These are phyloP conservation scores for Capsicum pubescens DNA, from an alignment of 257 asterid genomes.

Conservation along the genomic window DNA sequence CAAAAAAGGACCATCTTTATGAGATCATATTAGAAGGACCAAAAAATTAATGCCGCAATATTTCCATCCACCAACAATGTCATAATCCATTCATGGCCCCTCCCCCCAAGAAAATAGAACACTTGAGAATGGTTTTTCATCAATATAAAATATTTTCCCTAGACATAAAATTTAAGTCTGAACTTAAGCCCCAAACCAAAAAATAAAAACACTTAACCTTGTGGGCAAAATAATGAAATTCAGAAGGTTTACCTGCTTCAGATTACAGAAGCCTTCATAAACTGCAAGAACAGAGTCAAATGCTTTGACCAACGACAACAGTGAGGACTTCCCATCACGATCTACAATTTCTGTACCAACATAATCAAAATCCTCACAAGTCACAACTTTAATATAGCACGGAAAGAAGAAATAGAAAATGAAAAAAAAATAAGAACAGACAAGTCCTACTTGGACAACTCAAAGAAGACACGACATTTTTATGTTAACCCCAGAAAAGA, in stretches of 20 bases:
- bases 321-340: constrained; percentile 85
- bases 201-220: neutral
- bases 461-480: neutral
- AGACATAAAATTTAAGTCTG: neutral
- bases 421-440: neutral
- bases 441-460: neutral
- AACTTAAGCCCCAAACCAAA: too few species aligned
- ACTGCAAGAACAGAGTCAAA: constrained; percentile 93
- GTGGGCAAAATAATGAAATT: neutral
- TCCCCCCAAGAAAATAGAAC: neutral
- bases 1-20: neutral
- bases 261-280: constrained; percentile 93
- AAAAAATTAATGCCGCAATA: constrained; percentile 31
- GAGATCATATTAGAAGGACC: constrained; percentile 37
- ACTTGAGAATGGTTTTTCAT: neutral
- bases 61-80: constrained; percentile 55
- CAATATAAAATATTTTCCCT: neutral
- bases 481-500: neutral
- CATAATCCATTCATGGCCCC: neutral
- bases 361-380: neutral
- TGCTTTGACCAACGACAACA: constrained; percentile 81
- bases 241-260: constrained; percentile 67
- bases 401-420: neutral
- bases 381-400: neutral
- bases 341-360: constrained; percentile 78